Conservation (phyloP, 495 filamentous ascomycete species). For the Hypoxylon fuscum region DNA sequence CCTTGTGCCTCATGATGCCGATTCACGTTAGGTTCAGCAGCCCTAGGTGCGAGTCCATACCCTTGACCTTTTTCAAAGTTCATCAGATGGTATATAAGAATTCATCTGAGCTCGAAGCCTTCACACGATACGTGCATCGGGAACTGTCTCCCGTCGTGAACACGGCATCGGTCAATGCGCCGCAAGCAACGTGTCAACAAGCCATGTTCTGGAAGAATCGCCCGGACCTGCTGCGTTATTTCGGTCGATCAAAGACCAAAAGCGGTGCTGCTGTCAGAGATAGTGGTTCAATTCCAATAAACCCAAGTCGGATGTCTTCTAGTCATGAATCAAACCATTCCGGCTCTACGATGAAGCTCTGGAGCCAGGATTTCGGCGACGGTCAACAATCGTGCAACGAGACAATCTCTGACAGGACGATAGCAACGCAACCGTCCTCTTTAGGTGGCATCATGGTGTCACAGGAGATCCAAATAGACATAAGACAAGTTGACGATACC, state of each 20-base stretch:
- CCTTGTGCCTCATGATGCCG: constrained; percentile 56
- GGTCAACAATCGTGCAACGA: constrained; percentile 9
- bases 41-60: constrained; percentile 53
- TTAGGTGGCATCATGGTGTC: constrained; percentile 64
- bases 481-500: constrained; percentile 41
- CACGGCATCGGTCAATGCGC: constrained; percentile 45
- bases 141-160: constrained; percentile 54
- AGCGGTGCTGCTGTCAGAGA: constrained; percentile 21
- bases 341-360: constrained; percentile 47
- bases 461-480: constrained; percentile 62
- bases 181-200: constrained; percentile 23
- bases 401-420: constrained; percentile 7
- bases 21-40: constrained; percentile 48
- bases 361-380: constrained; percentile 33
- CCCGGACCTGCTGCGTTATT: constrained; percentile 3
- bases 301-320: constrained; percentile 43
- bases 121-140: constrained; percentile 55
- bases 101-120: constrained; percentile 53
- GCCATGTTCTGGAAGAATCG: constrained; percentile 12
- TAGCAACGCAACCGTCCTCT: constrained; percentile 16
- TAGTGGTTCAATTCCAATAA: constrained; percentile 9
- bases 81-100: constrained; percentile 57
- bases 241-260: constrained; percentile 11
- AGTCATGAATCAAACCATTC: constrained; percentile 60
- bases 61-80: constrained; percentile 60